Evolutionary conservation across 2,329 filamentous ascomycete species (phyloP).

Genomic region (Hymenoscyphus linearis): DNA sequence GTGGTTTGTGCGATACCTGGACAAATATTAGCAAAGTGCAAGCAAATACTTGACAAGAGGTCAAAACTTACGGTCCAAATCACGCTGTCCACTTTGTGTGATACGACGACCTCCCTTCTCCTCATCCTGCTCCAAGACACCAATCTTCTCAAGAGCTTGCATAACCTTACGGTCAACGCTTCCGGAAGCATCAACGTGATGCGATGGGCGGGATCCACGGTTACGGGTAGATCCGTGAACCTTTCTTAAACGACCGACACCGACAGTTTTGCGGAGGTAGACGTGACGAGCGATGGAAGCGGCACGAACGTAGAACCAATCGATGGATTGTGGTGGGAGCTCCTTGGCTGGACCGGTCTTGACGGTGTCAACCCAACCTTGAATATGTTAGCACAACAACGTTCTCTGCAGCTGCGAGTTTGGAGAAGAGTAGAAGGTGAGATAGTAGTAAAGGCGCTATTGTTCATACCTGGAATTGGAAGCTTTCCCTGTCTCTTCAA

Average conservation of each 20-base stretch:
- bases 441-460: slow-evolving; percentile 2
- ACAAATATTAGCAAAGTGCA: slow-evolving; percentile 19
- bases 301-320: slow-evolving; percentile 93
- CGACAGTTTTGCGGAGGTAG: slow-evolving; percentile 99
- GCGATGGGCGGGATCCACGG: slow-evolving; percentile 82
- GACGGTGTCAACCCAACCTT: slow-evolving; percentile 98
- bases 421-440: background rate
- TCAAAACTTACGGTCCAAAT: slow-evolving; percentile 72
- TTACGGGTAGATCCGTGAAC: slow-evolving; percentile 96
- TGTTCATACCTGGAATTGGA: slow-evolving; percentile 74
- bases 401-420: background rate
- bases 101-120: slow-evolving; percentile 98
- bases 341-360: slow-evolving; percentile 97
- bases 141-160: slow-evolving; percentile 98
- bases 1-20: slow-evolving; percentile 74
- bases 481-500: slow-evolving; percentile 93
- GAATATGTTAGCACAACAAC: slow-evolving; percentile 19
- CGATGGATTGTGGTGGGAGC: slow-evolving; percentile 94
- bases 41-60: background rate
- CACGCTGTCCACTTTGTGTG: slow-evolving; percentile 96
- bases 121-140: slow-evolving; percentile 95
- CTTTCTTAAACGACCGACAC: slow-evolving; percentile 95
- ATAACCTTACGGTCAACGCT: slow-evolving; percentile 96
- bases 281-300: slow-evolving; percentile 95
- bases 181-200: slow-evolving; percentile 94